These are phyloP conservation scores for Solanum paucissectum DNA, from an alignment of 257 asterid genomes.

Conservation along the genomic window DNA sequence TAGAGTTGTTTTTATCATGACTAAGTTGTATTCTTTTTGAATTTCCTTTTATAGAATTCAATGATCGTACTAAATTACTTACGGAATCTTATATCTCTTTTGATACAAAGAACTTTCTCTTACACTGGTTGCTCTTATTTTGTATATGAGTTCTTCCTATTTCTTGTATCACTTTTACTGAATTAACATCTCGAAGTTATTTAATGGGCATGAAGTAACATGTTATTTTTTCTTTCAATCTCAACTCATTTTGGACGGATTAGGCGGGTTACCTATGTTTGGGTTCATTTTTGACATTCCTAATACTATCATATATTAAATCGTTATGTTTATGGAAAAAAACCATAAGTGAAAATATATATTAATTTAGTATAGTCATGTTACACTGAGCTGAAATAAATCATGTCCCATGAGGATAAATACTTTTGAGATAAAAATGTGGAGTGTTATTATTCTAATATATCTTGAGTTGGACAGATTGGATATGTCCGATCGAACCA, in stretches of 20 bases:
- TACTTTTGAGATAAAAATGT: background rate
- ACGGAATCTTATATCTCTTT: no score
- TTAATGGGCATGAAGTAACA: background rate
- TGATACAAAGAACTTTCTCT: fast-evolving
- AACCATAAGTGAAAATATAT: no score
- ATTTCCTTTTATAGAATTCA: background rate
- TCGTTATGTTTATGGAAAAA: no score
- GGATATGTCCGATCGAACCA: background rate
- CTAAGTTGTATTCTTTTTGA: background rate
- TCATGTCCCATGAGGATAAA: background rate
- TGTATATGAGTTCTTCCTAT: no score
- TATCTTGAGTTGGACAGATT: background rate
- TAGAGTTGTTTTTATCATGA: background rate
- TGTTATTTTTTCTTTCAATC: no score
- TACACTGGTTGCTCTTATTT: no score
- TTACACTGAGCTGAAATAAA: background rate
- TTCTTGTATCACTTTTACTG: no score
- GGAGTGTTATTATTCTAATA: background rate
- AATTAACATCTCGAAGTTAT: background rate
- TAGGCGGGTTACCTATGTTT: no score
- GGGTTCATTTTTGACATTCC: no score
- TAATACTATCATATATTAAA: no score
- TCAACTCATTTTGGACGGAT: no score
- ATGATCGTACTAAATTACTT: no score
- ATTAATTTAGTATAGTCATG: background rate